Base-by-base conservation (phyloP, 164 flowering plant genomes). In the Magnolia officinalis region DNA sequence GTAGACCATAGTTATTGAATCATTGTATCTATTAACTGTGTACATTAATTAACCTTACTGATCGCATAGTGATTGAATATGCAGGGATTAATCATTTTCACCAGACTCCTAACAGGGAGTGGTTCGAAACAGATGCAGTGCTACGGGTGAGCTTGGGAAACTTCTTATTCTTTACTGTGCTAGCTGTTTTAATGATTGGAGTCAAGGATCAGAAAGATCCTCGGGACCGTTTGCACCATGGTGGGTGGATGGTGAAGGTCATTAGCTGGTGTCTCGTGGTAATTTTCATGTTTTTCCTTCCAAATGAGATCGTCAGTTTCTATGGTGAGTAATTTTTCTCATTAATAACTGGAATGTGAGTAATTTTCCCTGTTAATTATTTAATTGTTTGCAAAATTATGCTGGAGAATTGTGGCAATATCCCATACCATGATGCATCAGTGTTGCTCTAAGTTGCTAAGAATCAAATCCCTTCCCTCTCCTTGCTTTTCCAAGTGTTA, bases 81-180 rank as follows among this genome's bases (percentile, higher is more conserved):
- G 82, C 86, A 94, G 99, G 99, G 99, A 96, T 96, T 37, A 96
- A 94, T 82, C 89, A 89, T 85, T 96, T 96, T 75, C 90, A 87
- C 61, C 82, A 89, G 76, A 92, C 97, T 52, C 99, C 98, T 26
- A 79, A 82, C 71, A 87, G 90, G 77, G 98, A 96, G 78, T 96
- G 99, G 99, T 96, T 96, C 76, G 91, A 96, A 83, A 92, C 98
- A 23, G 99, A 94, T 88, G 99, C 99, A 16, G 98, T 96, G 67
- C 82, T 96, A 70, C 93, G 99, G 13, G 99, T 96, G 79, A 96
- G 99, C 88, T 89, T 92, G 88, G 99, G 99, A 49, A 96, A 96
- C 83, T 96, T 90, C 80, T 80, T 94, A 13, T 96, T 96, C 71
- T 94, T 96, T 84, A 89, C 98, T 23, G 86, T 86, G 76, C 80